Percentiles rank a stretch among this genome's conserved stretches.
Conservation (phyloP, 306 rosid species). For the Ochetophila trinervis region DNA sequence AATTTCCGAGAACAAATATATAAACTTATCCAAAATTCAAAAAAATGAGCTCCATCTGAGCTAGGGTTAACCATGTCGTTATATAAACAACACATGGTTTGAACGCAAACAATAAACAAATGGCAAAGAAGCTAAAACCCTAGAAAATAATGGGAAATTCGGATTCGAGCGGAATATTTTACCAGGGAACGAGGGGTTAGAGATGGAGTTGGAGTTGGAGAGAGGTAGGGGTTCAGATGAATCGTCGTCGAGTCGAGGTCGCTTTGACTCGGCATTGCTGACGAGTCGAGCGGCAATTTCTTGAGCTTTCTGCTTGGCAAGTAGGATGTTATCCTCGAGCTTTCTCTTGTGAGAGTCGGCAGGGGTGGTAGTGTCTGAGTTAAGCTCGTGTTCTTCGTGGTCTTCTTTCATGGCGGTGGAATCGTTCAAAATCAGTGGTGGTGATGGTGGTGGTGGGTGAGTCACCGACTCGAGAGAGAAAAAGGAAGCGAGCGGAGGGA, state of each 20-base stretch:
- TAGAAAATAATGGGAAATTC: constrained; percentile 15
- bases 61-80: neutral
- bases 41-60: neutral
- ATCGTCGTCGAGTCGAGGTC: constrained; percentile 36
- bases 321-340: constrained; percentile 40
- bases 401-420: constrained; percentile 38
- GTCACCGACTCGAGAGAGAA: constrained; percentile 14
- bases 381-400: constrained; percentile 10
- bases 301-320: constrained; percentile 49
- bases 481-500: constrained; percentile 13
- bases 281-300: constrained; percentile 48
- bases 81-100: neutral
- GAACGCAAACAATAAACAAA: neutral
- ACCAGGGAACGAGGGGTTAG: constrained; percentile 33
- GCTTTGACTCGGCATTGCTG: constrained; percentile 47
- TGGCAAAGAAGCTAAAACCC: constrained; percentile 24
- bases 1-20: neutral
- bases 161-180: neutral
- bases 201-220: constrained; percentile 5
- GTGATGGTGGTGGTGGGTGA: neutral
- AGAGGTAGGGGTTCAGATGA: constrained; percentile 23
- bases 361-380: constrained; percentile 4
- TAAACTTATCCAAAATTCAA: neutral
- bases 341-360: constrained; percentile 35
- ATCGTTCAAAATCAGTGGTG: constrained; percentile 3